A percentile compares a stretch with the other conserved stretches of the same genome.
Evolutionary conservation across 768 basidiomycete species (phyloP).

Genomic region (Leccinum aurantiacum): DNA sequence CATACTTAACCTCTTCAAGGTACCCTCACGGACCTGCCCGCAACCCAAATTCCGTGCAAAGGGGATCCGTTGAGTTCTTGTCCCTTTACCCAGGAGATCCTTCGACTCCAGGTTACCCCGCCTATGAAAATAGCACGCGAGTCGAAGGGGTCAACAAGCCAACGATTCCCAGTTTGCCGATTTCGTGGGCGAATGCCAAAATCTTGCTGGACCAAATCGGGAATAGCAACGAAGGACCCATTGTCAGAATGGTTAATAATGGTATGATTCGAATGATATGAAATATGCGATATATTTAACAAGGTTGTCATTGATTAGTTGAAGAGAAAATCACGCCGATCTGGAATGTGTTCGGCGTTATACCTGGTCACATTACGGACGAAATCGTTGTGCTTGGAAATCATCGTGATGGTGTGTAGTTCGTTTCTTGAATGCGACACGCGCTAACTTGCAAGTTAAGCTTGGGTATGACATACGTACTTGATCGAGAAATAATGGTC

Average conservation of each 20-base stretch:
- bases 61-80: slow-evolving; percentile 80
- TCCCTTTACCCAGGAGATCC: slow-evolving; percentile 74
- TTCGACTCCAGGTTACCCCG: slow-evolving; percentile 83
- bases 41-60: slow-evolving; percentile 79
- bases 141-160: slow-evolving; percentile 62
- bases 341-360: slow-evolving; percentile 87
- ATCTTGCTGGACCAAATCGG: slow-evolving; percentile 53
- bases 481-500: too few relatives aligned
- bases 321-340: slow-evolving; percentile 83
- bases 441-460: too few relatives aligned
- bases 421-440: too few relatives aligned
- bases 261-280: slow-evolving; percentile 34
- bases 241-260: slow-evolving; percentile 54
- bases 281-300: too few relatives aligned
- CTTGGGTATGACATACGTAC: too few relatives aligned
- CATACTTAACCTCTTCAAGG: too few relatives aligned
- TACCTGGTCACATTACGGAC: slow-evolving; percentile 81
- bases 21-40: slow-evolving; percentile 83
- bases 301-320: slow-evolving; percentile 40
- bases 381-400: slow-evolving; percentile 87
- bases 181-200: slow-evolving; percentile 84
- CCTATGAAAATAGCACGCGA: slow-evolving; percentile 79
- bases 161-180: slow-evolving; percentile 79
- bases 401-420: slow-evolving; percentile 76
- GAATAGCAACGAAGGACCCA: slow-evolving; percentile 36